Conservation (phyloP, 225 moss, liverwort and hornwort genomes). For the Marchantia polymorpha region DNA sequence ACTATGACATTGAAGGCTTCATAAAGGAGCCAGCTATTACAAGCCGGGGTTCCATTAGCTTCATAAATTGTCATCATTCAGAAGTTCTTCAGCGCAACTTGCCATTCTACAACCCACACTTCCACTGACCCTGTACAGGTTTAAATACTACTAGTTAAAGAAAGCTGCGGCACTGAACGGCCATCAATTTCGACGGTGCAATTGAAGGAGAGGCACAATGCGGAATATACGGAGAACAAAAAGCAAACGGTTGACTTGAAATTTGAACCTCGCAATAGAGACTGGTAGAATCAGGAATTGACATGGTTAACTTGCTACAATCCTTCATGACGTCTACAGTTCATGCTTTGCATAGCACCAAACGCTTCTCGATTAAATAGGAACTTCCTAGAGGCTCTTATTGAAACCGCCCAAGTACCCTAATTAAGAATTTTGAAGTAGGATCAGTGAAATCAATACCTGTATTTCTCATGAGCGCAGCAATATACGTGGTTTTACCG, state of each 20-base stretch:
- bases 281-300: not conserved
- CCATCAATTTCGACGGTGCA: too few relatives aligned
- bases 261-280: constrained; percentile 13
- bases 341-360: not conserved
- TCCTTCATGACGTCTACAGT: not conserved
- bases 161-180: too few relatives aligned
- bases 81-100: too few relatives aligned
- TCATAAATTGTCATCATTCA: too few relatives aligned
- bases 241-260: too few relatives aligned
- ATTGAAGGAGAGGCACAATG: too few relatives aligned
- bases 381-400: not conserved
- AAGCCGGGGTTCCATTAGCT: not conserved
- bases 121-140: too few relatives aligned
- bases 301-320: not conserved
- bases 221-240: too few relatives aligned
- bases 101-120: too few relatives aligned
- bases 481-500: constrained; percentile 95
- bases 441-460: constrained; percentile 31
- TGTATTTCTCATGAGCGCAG: constrained; percentile 92
- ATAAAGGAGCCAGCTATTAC: constrained; percentile 13
- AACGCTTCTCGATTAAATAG: not conserved
- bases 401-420: not conserved
- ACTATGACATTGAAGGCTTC: constrained; percentile 23
- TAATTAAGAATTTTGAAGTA: not conserved
- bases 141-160: too few relatives aligned